These are phyloP conservation scores for Lichenothelia convexa DNA, from an alignment of 495 filamentous ascomycete genomes.

Conservation along the genomic window DNA sequence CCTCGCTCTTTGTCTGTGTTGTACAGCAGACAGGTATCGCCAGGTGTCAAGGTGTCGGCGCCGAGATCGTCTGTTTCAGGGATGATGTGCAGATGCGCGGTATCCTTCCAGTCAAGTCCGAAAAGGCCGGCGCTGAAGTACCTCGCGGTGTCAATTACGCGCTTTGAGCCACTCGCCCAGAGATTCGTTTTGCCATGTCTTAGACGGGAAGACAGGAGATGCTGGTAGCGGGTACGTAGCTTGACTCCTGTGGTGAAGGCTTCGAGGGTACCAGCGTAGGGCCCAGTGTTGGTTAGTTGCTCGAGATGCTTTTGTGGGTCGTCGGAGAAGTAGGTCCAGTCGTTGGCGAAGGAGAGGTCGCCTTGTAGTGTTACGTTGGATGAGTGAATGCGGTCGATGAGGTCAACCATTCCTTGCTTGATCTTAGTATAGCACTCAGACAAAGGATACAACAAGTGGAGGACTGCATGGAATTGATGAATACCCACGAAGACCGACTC, in stretches of 20 bases:
- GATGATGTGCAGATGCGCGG: conserved; percentile 30
- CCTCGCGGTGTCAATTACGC: conserved; percentile 39
- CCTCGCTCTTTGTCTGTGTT: conserved; percentile 27
- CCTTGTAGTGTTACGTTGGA: conserved; percentile 27
- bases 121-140: conserved; percentile 40
- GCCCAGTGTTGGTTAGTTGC: conserved; percentile 38
- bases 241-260: conserved; percentile 39
- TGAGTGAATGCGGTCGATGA: conserved; percentile 28
- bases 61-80: conserved; percentile 31
- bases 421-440: not conserved
- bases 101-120: conserved; percentile 30
- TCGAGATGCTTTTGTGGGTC: conserved; percentile 24
- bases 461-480: conserved; percentile 6
- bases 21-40: conserved; percentile 37
- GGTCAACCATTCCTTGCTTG: conserved; percentile 32
- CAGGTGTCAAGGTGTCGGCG: conserved; percentile 39
- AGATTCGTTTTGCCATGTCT: conserved; percentile 16
- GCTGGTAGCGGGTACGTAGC: conserved; percentile 33
- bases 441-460: conserved; percentile 1
- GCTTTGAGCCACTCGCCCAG: conserved; percentile 37
- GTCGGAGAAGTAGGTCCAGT: conserved; percentile 36
- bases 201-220: conserved; percentile 20
- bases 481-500: conserved; percentile 31
- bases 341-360: conserved; percentile 32
- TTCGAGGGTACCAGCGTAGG: conserved; percentile 35